These are phyloP conservation scores for Mycena citricolor DNA, from an alignment of 1,284 basidiomycete species.

Conservation along the genomic window DNA sequence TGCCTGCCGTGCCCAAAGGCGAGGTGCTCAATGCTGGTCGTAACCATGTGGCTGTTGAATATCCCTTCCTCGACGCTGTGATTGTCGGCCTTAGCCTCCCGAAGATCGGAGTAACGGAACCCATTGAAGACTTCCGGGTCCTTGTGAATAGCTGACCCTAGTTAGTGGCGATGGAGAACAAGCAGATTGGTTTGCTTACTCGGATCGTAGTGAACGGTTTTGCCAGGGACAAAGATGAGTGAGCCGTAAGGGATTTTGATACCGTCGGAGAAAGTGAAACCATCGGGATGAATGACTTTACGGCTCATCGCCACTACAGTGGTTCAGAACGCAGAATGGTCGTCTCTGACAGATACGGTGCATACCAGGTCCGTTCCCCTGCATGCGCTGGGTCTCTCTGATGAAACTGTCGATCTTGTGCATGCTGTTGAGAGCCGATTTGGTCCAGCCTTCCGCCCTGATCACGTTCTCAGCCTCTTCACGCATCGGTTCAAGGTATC, in stretches of 20 bases:
- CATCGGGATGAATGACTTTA: slow-evolving; percentile 29
- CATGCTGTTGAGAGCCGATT: slow-evolving; percentile 41
- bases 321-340: slow-evolving; percentile 3
- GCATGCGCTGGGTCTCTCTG: slow-evolving; percentile 41
- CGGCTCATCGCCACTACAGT: slow-evolving; percentile 20
- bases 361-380: slow-evolving; percentile 29
- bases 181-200: not conserved
- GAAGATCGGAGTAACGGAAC: slow-evolving; percentile 6
- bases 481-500: slow-evolving; percentile 40
- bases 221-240: slow-evolving; percentile 25
- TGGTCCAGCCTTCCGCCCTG: slow-evolving; percentile 43
- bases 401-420: slow-evolving; percentile 49
- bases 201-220: slow-evolving; percentile 28
- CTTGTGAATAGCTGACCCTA: slow-evolving; percentile 15
- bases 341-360: slow-evolving; percentile 1
- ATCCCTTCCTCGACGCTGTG: slow-evolving; percentile 17
- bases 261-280: slow-evolving; percentile 39
- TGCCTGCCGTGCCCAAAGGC: slow-evolving; percentile 6
- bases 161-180: not conserved
- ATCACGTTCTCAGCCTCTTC: slow-evolving; percentile 43
- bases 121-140: slow-evolving; percentile 4
- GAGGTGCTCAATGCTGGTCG: slow-evolving; percentile 2
- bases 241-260: slow-evolving; percentile 36
- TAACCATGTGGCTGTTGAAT: slow-evolving; percentile 4
- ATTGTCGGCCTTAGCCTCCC: slow-evolving; percentile 5